These are phyloP conservation scores for Hypericum androsaemum DNA, from an alignment of 345 rosid species.

Conservation along the genomic window DNA sequence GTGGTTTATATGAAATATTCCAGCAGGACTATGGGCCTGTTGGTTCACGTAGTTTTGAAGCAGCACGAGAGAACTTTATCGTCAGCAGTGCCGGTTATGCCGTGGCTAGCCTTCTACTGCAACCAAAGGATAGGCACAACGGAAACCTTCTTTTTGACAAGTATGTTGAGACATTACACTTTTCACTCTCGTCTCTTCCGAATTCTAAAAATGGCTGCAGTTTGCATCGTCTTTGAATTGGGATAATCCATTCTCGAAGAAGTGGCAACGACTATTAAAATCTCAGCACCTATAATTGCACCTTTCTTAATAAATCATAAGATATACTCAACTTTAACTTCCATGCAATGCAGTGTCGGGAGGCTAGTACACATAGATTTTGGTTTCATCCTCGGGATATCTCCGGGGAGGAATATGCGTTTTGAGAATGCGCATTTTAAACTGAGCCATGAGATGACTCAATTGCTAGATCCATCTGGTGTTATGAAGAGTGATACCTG, in stretches of 20 bases:
- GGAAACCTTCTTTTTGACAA: constrained; percentile 96
- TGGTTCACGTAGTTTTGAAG: constrained; percentile 79
- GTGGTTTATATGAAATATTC: constrained; percentile 93
- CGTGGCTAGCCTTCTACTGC: constrained; percentile 92
- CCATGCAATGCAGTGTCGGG: constrained; percentile 49
- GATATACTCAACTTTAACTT: background rate
- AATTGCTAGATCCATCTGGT: constrained; percentile 81
- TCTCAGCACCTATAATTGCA: too few species aligned
- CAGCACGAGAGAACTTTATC: constrained; percentile 92
- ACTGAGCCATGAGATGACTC: constrained; percentile 99
- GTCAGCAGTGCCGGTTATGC: constrained; percentile 99
- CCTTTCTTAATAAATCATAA: constrained; percentile 1
- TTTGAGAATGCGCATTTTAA: constrained; percentile 98
- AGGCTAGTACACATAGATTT: constrained; percentile 97
- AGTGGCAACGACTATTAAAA: too few species aligned
- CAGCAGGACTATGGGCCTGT: constrained; percentile 97
- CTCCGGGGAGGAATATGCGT: constrained; percentile 94
- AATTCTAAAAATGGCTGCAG: constrained; percentile 8
- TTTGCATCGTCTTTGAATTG: background rate
- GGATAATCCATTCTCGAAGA: too few species aligned
- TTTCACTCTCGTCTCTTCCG: background rate
- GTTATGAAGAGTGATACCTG: constrained; percentile 90
- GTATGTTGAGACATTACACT: constrained; percentile 29
- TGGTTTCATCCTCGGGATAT: constrained; percentile 90
- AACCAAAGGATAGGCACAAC: constrained; percentile 98